A percentile compares a stretch with the other conserved stretches of the same genome.
These are phyloP conservation scores for Coemansia nantahalensis DNA, from an alignment of 192 early-diverging fungal species.

Conservation along the genomic window DNA sequence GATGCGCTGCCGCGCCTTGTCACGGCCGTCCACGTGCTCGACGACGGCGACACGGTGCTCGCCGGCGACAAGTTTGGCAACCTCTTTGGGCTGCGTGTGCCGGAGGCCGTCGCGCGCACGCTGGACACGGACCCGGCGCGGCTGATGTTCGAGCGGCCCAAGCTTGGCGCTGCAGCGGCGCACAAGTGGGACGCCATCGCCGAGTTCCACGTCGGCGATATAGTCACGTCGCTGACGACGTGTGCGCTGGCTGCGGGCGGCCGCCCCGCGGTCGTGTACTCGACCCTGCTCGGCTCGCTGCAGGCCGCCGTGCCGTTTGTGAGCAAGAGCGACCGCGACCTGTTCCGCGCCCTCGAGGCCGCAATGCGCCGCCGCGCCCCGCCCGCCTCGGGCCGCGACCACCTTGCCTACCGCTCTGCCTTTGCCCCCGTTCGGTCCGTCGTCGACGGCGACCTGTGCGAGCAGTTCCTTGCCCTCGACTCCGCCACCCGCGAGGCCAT, in stretches of 20 bases:
- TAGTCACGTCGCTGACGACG: slow-evolving; percentile 75
- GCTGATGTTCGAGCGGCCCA: slow-evolving; percentile 76
- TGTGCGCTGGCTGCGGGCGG: slow-evolving; percentile 79
- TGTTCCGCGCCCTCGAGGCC: slow-evolving; percentile 90
- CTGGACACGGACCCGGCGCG: slow-evolving; percentile 87
- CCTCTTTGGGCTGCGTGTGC: slow-evolving; percentile 74
- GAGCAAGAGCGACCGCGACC: slow-evolving; percentile 87
- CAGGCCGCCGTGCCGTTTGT: slow-evolving; percentile 84
- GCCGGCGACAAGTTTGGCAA: slow-evolving; percentile 99
- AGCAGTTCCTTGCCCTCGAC: slow-evolving; percentile 57
- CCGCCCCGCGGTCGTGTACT: slow-evolving; percentile 85
- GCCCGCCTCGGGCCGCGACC: slow-evolving; percentile 84
- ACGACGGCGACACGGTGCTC: slow-evolving; percentile 91
- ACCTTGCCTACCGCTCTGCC: slow-evolving; percentile 76
- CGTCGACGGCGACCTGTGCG: slow-evolving; percentile 93
- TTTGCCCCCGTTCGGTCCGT: slow-evolving; percentile 73
- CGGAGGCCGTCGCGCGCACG: slow-evolving; percentile 61
- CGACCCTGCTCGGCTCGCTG: slow-evolving; percentile 81
- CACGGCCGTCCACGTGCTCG: slow-evolving; percentile 65
- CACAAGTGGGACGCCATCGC: slow-evolving; percentile 63
- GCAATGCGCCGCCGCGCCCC: slow-evolving; percentile 78
- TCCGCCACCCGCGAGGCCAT: slow-evolving; percentile 46
- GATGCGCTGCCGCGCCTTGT: slow-evolving; percentile 88
- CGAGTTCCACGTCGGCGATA: slow-evolving; percentile 87
- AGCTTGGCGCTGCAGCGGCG: slow-evolving; percentile 61